Percentiles rank a stretch among this genome's conserved stretches.
phyloP scores from a whole-genome alignment of 192 early-diverging fungal species.

The Coemansia reversa region DNA sequence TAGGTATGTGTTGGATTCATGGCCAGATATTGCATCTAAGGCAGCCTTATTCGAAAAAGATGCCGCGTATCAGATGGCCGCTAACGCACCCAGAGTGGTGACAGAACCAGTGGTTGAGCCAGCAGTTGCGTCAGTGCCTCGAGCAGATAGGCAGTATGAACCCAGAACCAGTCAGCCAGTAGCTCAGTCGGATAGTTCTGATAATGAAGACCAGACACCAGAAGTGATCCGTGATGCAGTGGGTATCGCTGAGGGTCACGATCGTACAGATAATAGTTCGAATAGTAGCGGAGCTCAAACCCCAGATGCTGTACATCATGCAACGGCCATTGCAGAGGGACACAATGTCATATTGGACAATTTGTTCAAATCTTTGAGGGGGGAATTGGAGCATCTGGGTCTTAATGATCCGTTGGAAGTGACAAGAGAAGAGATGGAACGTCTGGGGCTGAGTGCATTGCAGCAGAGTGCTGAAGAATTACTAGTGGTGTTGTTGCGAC shows the following conservation, averaged over 20 bases:
- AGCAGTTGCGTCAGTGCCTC: no score
- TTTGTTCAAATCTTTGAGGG: background rate
- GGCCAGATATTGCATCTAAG: background rate
- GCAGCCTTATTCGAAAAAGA: background rate
- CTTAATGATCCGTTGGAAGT: background rate
- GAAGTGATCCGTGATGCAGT: no score
- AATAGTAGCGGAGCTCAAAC: background rate
- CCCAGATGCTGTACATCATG: no score
- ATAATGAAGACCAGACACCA: no score
- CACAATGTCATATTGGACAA: background rate
- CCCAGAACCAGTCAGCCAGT: no score
- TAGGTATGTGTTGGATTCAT: background rate
- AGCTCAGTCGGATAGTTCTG: background rate
- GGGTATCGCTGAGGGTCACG: no score
- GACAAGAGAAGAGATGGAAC: background rate
- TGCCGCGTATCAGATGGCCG: no score
- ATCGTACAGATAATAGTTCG: no score
- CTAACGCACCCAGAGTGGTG: no score
- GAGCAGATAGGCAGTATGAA: no score
- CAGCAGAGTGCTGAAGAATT: background rate
- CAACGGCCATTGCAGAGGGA: background rate
- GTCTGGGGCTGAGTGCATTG: background rate
- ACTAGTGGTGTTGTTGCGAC: no score
- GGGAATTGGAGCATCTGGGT: background rate
- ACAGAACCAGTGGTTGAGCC: no score